Evolutionary conservation across 768 basidiomycete species (phyloP).

Genomic region (Kwoniella shandongensis): DNA sequence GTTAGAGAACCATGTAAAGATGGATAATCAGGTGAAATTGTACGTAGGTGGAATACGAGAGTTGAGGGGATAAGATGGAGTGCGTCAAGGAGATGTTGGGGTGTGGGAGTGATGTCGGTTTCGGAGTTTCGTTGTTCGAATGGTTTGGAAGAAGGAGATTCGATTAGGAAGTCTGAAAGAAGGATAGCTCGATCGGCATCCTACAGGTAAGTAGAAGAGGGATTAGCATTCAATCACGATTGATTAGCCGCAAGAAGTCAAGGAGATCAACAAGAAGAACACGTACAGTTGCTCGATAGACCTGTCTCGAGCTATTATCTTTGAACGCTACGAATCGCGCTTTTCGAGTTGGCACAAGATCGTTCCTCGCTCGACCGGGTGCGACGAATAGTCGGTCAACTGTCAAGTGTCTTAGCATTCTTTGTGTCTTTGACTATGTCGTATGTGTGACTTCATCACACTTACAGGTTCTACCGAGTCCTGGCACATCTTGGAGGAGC

Average conservation of each 20-base stretch:
- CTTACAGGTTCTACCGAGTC: slow-evolving; percentile 34
- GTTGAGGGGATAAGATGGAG: slow-evolving; percentile 24
- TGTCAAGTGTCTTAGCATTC: slow-evolving; percentile 1
- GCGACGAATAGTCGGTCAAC: slow-evolving; percentile 35
- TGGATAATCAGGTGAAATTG: slow-evolving; percentile 12
- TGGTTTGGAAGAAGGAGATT: slow-evolving; percentile 7
- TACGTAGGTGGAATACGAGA: slow-evolving; percentile 23
- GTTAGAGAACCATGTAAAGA: slow-evolving; percentile 30
- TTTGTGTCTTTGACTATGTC: too few species aligned
- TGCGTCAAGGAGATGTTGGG: slow-evolving; percentile 15
- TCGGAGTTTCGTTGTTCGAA: not conserved
- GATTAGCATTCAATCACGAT: too few species aligned
- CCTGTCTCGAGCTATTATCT: slow-evolving; percentile 17
- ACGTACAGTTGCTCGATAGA: slow-evolving; percentile 23
- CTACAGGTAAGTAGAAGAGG: not conserved
- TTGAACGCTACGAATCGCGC: slow-evolving; percentile 37
- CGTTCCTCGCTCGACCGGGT: slow-evolving; percentile 38
- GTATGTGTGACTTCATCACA: not conserved
- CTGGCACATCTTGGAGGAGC: slow-evolving; percentile 35
- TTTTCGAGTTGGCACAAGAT: slow-evolving; percentile 31
- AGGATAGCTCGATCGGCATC: slow-evolving; percentile 5
- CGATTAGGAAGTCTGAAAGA: slow-evolving; percentile 1
- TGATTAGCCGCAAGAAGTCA: not conserved
- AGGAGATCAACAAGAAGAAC: not conserved
- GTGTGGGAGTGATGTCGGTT: slow-evolving; percentile 1